phyloP scores from a whole-genome alignment of 2,329 filamentous ascomycete species.

The Elsinoe ampelina region DNA sequence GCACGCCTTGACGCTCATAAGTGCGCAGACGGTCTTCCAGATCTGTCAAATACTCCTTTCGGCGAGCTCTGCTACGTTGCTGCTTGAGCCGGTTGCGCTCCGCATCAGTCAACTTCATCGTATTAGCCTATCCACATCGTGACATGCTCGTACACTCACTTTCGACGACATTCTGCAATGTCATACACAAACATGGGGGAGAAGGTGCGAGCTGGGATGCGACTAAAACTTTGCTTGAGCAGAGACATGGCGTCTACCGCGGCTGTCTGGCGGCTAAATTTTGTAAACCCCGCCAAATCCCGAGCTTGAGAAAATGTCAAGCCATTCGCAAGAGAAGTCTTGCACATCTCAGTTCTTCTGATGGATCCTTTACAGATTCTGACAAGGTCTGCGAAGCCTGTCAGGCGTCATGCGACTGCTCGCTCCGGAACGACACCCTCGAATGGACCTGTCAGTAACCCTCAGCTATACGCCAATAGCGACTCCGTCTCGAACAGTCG shows the following conservation, averaged over 20 bases:
- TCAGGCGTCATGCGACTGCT: background rate
- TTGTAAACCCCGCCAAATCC: conserved; percentile 4
- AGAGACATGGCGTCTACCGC: background rate
- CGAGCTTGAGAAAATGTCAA: background rate
- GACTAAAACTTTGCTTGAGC: background rate
- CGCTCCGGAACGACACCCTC: background rate
- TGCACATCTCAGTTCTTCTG: background rate
- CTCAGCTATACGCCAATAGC: background rate
- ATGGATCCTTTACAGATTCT: conserved; percentile 9
- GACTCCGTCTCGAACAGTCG: conserved; percentile 22
- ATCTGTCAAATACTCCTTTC: conserved; percentile 10
- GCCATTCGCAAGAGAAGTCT: background rate
- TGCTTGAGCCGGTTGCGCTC: conserved; percentile 9
- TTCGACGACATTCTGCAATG: background rate
- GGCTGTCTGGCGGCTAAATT: conserved; percentile 2
- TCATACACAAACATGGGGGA: background rate
- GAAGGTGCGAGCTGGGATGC: background rate
- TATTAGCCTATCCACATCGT: background rate
- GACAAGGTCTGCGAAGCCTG: conserved; percentile 3
- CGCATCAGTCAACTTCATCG: background rate
- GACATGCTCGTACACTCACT: background rate
- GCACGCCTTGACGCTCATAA: conserved; percentile 4
- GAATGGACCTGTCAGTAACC: background rate
- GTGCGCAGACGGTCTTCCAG: background rate
- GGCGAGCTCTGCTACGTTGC: conserved; percentile 8